phyloP scores from a whole-genome alignment of 108 stramenopile genomes.

The Fragilariopsis cylindrus region DNA sequence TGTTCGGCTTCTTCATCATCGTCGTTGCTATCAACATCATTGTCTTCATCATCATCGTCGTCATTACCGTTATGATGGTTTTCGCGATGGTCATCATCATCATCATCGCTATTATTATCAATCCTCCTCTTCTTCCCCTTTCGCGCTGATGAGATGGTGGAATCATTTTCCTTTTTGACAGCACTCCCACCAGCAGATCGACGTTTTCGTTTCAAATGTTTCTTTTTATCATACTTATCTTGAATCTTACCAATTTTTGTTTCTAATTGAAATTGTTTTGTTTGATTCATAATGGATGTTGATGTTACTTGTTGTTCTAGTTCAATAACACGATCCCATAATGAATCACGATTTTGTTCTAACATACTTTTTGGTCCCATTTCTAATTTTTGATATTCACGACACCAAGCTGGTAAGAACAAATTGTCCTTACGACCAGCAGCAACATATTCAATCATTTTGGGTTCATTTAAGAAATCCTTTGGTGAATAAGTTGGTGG shows the following conservation, averaged over 20 bases:
- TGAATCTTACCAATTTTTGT: not conserved
- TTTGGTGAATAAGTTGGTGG: conserved; percentile 19
- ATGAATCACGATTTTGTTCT: not conserved
- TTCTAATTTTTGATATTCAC: conserved; percentile 11
- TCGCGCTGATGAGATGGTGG: not conserved
- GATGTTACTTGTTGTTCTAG: conserved; percentile 3
- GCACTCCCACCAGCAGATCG: not conserved
- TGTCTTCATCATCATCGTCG: not conserved
- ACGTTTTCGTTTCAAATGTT: conserved; percentile 9
- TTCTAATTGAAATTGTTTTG: conserved; percentile 4
- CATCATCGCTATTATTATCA: not conserved
- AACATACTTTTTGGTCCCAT: conserved; percentile 4
- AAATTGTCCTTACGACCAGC: not conserved
- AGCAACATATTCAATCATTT: conserved; percentile 24
- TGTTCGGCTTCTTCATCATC: not conserved
- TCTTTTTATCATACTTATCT: conserved; percentile 13
- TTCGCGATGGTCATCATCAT: not conserved
- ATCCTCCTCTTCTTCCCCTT: not conserved
- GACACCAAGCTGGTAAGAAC: conserved; percentile 12
- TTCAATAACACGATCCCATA: not conserved
- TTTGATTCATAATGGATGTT: not conserved
- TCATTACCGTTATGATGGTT: not conserved
- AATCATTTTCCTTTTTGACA: not conserved
- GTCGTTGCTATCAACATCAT: not conserved
- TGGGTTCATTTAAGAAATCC: conserved; percentile 27